These are phyloP conservation scores for Silene vulgaris DNA, from an alignment of 179 eudicot genomes.

Conservation along the genomic window DNA sequence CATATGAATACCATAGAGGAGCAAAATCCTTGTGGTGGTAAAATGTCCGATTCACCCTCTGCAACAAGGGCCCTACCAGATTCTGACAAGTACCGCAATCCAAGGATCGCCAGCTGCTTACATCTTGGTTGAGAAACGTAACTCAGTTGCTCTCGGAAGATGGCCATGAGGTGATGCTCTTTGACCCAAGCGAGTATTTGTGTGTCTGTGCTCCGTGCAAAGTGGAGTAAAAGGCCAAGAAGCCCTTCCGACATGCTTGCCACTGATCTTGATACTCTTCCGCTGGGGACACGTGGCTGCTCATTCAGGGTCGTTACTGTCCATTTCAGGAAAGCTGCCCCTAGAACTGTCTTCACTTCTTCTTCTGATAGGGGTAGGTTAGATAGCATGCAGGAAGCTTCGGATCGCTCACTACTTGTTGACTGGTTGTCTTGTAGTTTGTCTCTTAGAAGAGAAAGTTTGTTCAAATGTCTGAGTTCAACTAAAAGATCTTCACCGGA, in stretches of 20 bases:
- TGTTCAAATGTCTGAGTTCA: constrained; percentile 39
- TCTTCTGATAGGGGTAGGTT: constrained; percentile 45
- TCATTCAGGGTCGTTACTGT: constrained; percentile 42
- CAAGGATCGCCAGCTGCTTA: constrained; percentile 46
- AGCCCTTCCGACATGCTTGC: constrained; percentile 52
- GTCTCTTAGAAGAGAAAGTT: constrained; percentile 35
- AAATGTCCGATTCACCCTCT: constrained; percentile 38
- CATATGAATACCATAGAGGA: constrained; percentile 49
- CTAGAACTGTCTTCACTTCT: constrained; percentile 47
- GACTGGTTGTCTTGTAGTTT: constrained; percentile 40
- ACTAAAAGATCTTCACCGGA: constrained; percentile 32
- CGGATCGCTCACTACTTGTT: constrained; percentile 41
- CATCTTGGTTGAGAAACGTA: constrained; percentile 42
- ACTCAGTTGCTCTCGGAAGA: constrained; percentile 42
- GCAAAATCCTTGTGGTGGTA: constrained; percentile 57
- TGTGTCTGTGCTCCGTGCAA: constrained; percentile 35
- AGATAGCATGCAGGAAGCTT: constrained; percentile 52
- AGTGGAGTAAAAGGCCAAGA: constrained; percentile 57
- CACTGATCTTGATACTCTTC: constrained; percentile 32
- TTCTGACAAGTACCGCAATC: constrained; percentile 50
- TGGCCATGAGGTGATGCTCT: constrained; percentile 44
- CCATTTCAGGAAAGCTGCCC: constrained; percentile 45
- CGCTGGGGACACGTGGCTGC: constrained; percentile 23
- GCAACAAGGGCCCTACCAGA: constrained; percentile 32
- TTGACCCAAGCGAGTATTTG: constrained; percentile 36